Evolutionary conservation across 2,329 filamentous ascomycete genomes (phyloP), one percentile per base, ranked within the genome.

Genomic region (Phymatotrichopsis omnivora): DNA sequence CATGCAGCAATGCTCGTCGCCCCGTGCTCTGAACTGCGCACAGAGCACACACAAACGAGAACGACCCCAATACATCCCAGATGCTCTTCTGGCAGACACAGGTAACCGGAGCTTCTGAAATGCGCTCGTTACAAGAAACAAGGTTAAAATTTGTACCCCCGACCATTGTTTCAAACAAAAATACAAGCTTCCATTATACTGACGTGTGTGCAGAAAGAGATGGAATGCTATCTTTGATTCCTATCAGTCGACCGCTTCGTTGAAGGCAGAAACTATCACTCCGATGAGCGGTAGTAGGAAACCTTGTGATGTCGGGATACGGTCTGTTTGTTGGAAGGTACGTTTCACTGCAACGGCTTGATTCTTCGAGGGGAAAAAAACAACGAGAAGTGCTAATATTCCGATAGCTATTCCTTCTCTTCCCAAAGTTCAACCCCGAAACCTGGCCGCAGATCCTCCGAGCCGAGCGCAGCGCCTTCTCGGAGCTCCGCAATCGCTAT

Each of bases 271-370:
- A 28, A 49, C 36, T n/a, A 29, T 29, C 23, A 31, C 23, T 14
- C 34, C 16, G 12, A 25, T 43, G 12, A 16, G 25, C n/a, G 19
- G 34, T 14, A 12, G 10, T 28, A 19, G 27, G 11, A 17, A 30
- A 10, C 47, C 39, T 14, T 47, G 42, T 32, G 47, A 31, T 10
- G 40, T 14, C 10, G 51, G 52, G 16, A 24, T 54, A 6, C 28
- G 53, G 12, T 52, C 47, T 3, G 39, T 55, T n/a, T 55, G 51
- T 22, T 55, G 53, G 53, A 55, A 49, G 43, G 53, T 52, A 12
- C 32, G 33, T 28, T 20, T 7, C 3, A 30, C 25, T 34, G n/a
- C n/a, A n/a, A n/a, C n/a, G n/a, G n/a, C n/a, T n/a, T n/a, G n/a
- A n/a, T n/a, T n/a, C n/a, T n/a, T n/a, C n/a, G n/a, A n/a, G n/a